Percentiles rank a stretch among this genome's conserved stretches.
Evolutionary conservation across 106 monocot genomes (phyloP).

Genomic region (Amphibolis antarctica): DNA sequence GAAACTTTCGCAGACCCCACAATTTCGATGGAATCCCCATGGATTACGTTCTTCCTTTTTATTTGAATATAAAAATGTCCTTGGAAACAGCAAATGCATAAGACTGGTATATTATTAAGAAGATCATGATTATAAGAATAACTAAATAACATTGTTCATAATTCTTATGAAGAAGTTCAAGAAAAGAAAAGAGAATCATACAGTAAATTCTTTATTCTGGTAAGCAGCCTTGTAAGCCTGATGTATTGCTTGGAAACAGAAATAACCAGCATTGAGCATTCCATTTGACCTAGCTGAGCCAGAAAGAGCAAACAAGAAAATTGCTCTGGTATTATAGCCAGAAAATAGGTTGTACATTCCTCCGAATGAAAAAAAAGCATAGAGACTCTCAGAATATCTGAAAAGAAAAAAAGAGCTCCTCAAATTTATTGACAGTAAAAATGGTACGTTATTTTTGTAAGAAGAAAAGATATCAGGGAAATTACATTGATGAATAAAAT

Average conservation of each 20-base stretch:
- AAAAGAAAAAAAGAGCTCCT: background rate
- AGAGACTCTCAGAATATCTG: constrained; percentile 31
- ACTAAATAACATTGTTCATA: too few species aligned
- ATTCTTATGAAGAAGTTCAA: background rate
- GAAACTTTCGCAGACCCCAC: too few species aligned
- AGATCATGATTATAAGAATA: too few species aligned
- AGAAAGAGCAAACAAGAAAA: constrained; percentile 16
- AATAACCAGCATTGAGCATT: constrained; percentile 21
- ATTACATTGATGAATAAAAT: constrained; percentile 25
- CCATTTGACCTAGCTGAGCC: constrained; percentile 21
- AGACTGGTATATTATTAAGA: too few species aligned
- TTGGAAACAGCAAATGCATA: too few species aligned
- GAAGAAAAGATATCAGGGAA: background rate
- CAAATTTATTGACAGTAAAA: background rate
- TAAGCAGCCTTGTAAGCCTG: background rate
- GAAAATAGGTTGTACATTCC: constrained; percentile 15
- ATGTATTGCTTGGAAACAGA: constrained; percentile 14
- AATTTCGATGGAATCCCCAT: too few species aligned
- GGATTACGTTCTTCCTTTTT: too few species aligned
- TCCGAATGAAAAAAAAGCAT: constrained; percentile 21
- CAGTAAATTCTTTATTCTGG: constrained; percentile 2
- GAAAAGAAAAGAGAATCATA: background rate
- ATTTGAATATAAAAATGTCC: too few species aligned
- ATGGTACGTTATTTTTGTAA: background rate
- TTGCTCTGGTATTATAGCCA: constrained; percentile 7